Conservation (phyloP, 129 eudicot species). For the Artemisia annua region DNA sequence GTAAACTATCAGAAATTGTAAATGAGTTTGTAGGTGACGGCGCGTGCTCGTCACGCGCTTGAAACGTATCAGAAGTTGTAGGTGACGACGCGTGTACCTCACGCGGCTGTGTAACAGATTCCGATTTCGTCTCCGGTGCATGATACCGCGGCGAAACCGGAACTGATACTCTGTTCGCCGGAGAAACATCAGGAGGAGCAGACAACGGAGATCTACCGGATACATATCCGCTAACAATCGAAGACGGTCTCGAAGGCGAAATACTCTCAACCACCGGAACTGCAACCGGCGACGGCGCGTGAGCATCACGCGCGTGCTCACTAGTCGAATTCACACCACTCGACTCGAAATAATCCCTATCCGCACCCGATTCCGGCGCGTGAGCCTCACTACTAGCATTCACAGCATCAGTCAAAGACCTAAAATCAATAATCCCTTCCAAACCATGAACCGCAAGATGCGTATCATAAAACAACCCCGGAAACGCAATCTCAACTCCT, state of each 20-base stretch:
- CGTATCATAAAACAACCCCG: conserved; percentile 40
- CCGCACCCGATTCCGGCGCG: too few species aligned
- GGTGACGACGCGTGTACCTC: not conserved
- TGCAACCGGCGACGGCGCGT: conserved; percentile 12
- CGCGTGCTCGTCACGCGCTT: conserved; percentile 2
- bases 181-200: conserved; percentile 6
- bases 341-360: too few species aligned
- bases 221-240: not conserved
- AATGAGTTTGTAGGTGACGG: too few species aligned
- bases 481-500: conserved; percentile 38
- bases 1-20: too few species aligned
- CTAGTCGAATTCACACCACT: not conserved
- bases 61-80: too few species aligned
- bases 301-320: not conserved
- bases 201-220: conserved; percentile 20
- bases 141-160: conserved; percentile 14
- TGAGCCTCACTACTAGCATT: not conserved
- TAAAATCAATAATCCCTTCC: conserved; percentile 40
- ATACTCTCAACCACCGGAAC: conserved; percentile 7
- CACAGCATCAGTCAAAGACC: conserved; percentile 16
- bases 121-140: conserved; percentile 18
- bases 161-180: not conserved
- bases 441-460: conserved; percentile 53
- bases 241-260: not conserved
- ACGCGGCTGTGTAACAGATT: conserved; percentile 9